Evolutionary conservation across 352 stramenopile species (phyloP).

Genomic region (Phytopythium aichiense): DNA sequence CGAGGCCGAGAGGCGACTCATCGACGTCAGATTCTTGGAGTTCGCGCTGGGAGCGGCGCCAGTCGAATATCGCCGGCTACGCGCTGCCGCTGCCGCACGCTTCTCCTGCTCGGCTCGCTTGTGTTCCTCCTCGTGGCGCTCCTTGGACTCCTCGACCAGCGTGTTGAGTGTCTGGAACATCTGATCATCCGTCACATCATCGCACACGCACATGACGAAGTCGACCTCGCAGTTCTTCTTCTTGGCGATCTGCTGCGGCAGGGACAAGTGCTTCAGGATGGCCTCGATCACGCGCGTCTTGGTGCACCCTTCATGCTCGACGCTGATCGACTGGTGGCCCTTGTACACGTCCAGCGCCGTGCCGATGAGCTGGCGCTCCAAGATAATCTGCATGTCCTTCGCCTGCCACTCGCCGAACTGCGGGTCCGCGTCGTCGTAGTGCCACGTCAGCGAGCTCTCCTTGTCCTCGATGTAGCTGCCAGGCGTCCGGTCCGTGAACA

Average conservation of each 20-base stretch:
- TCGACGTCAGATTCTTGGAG: not conserved
- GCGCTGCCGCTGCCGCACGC: constrained; percentile 20
- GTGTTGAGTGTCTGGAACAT: constrained; percentile 88
- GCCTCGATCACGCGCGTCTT: constrained; percentile 75
- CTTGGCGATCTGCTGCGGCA: constrained; percentile 57
- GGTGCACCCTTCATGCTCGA: constrained; percentile 76
- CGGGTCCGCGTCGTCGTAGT: constrained; percentile 80
- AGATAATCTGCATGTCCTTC: constrained; percentile 88
- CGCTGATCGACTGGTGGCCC: constrained; percentile 77
- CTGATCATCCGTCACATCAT: constrained; percentile 87
- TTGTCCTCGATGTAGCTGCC: constrained; percentile 85
- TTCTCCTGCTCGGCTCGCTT: constrained; percentile 15
- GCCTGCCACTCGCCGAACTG: constrained; percentile 88
- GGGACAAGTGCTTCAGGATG: constrained; percentile 67
- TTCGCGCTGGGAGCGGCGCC: constrained; percentile 5
- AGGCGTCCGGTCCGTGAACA: constrained; percentile 71
- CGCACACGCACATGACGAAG: constrained; percentile 87
- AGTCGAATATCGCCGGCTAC: constrained; percentile 27
- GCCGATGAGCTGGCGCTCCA: constrained; percentile 83
- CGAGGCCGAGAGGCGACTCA: not conserved
- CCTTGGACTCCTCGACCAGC: constrained; percentile 68
- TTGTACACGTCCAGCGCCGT: constrained; percentile 86
- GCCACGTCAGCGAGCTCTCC: constrained; percentile 84
- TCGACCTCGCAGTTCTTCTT: constrained; percentile 76
- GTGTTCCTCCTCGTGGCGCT: constrained; percentile 52